These are phyloP conservation scores for Remersonia thermophila DNA, from an alignment of 2,329 filamentous ascomycete species.

Conservation along the genomic window DNA sequence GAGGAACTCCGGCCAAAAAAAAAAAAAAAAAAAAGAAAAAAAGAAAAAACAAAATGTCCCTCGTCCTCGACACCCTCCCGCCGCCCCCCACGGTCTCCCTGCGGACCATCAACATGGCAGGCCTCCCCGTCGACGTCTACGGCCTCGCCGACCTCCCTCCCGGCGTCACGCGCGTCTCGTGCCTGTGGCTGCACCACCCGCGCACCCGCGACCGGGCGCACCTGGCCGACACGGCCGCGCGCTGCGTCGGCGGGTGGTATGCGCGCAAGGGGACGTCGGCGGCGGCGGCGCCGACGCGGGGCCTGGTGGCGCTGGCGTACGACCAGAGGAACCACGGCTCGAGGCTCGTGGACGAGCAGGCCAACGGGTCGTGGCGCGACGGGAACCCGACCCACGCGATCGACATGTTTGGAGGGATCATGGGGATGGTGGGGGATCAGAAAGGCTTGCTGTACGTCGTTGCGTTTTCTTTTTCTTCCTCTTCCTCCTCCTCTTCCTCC, in stretches of 20 bases:
- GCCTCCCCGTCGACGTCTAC: conserved; percentile 67
- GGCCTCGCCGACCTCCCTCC: conserved; percentile 62
- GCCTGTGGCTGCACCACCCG: conserved; percentile 86
- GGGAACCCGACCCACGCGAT: conserved; percentile 74
- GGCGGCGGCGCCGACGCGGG: conserved; percentile 33
- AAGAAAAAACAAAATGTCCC: conserved; percentile 8
- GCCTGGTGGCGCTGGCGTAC: conserved; percentile 71
- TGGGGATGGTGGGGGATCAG: conserved; percentile 63
- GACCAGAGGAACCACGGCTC: conserved; percentile 90
- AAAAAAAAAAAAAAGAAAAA: conserved; percentile 2
- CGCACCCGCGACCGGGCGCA: conserved; percentile 55
- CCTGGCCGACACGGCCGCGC: conserved; percentile 66
- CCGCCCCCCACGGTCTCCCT: conserved; percentile 44
- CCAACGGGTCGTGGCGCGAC: conserved; percentile 67
- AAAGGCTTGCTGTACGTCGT: conserved; percentile 49
- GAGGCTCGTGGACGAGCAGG: conserved; percentile 50
- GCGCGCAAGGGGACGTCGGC: conserved; percentile 6
- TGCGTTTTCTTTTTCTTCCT: neutral
- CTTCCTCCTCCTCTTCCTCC: too few species aligned
- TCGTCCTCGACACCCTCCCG: conserved; percentile 18
- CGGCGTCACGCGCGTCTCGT: conserved; percentile 45
- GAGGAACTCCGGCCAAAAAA: neutral
- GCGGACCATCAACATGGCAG: conserved; percentile 59
- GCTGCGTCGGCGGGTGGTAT: conserved; percentile 58
- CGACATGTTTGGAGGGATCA: conserved; percentile 79